A percentile compares a stretch with the other conserved stretches of the same genome.
Conservation (phyloP, 768 basidiomycete genomes). For the Suillus placidus region DNA sequence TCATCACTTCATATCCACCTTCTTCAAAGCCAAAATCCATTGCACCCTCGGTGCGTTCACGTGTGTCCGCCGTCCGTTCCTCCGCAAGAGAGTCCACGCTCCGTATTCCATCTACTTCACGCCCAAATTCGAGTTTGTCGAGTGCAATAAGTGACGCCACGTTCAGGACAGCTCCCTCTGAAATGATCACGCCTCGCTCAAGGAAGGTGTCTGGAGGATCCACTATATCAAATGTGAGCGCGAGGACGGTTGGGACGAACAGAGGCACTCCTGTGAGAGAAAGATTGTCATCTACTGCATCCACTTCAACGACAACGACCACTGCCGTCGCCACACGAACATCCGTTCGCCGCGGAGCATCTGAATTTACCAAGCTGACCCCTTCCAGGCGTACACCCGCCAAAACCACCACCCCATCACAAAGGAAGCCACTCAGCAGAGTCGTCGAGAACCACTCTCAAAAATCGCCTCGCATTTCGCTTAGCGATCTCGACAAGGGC, state of each 20-base stretch:
- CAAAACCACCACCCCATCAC: neutral
- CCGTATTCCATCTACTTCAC: constrained; percentile 33
- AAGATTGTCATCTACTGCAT: constrained; percentile 28
- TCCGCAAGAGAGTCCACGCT: constrained; percentile 31
- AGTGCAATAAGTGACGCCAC: constrained; percentile 35
- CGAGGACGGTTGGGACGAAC: constrained; percentile 33
- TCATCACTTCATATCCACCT: constrained; percentile 14
- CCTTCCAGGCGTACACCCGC: constrained; percentile 16
- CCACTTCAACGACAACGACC: constrained; percentile 6
- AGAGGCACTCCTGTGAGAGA: constrained; percentile 12
- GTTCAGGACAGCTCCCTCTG: constrained; percentile 35
- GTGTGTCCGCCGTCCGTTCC: constrained; percentile 31
- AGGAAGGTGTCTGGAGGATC: constrained; percentile 34
- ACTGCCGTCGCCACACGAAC: constrained; percentile 21
- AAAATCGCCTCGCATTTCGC: constrained; percentile 1
- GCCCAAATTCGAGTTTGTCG: constrained; percentile 32
- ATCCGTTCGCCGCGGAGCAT: constrained; percentile 25
- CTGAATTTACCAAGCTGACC: constrained; percentile 24
- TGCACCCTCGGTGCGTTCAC: constrained; percentile 19
- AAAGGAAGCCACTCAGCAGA: constrained; percentile 16
- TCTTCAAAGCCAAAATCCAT: constrained; percentile 17
- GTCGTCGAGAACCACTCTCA: constrained; percentile 13
- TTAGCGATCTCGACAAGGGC: constrained; percentile 9
- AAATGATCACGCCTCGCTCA: constrained; percentile 33
- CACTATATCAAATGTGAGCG: constrained; percentile 33